Evolutionary conservation across 2,329 filamentous ascomycete species (phyloP).

Genomic region (Tolypocladium amazonense): DNA sequence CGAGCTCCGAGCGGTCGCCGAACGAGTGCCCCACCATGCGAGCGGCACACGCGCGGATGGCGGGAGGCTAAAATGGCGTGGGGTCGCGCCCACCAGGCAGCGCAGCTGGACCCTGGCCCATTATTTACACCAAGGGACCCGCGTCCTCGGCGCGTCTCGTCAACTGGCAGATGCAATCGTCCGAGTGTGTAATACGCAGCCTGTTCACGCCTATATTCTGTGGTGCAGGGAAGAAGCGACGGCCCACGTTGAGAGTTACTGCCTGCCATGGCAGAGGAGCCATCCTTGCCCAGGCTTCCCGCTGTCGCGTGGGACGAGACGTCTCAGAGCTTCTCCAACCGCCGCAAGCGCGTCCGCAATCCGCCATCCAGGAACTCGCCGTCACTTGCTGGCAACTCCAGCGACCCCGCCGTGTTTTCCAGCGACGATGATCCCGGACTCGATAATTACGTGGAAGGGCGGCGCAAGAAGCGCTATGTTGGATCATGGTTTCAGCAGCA

Average conservation of each 20-base stretch:
- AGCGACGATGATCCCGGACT: constrained; percentile 60
- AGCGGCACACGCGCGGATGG: neutral
- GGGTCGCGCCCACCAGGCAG: neutral
- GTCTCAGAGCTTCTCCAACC: constrained; percentile 26
- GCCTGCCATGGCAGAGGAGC: constrained; percentile 27
- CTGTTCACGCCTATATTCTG: neutral
- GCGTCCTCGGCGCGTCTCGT: neutral
- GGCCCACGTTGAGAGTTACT: neutral
- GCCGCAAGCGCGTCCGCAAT: constrained; percentile 27
- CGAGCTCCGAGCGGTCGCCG: neutral
- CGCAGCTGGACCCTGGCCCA: neutral
- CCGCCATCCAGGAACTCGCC: constrained; percentile 15
- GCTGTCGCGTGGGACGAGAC: constrained; percentile 26
- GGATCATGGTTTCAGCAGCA: constrained; percentile 60
- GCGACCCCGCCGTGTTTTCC: constrained; percentile 61
- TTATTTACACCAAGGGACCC: neutral
- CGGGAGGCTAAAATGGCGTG: neutral
- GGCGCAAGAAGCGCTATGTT: constrained; percentile 50
- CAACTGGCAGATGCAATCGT: neutral
- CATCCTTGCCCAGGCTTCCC: constrained; percentile 27
- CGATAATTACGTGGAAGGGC: constrained; percentile 50
- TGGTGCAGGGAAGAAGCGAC: neutral
- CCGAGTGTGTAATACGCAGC: neutral
- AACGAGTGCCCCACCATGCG: neutral
- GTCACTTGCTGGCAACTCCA: constrained; percentile 43